Percentiles rank a stretch among this genome's conserved stretches.
Conservation (phyloP, 768 basidiomycete genomes). For the Lentinus brumalis region DNA sequence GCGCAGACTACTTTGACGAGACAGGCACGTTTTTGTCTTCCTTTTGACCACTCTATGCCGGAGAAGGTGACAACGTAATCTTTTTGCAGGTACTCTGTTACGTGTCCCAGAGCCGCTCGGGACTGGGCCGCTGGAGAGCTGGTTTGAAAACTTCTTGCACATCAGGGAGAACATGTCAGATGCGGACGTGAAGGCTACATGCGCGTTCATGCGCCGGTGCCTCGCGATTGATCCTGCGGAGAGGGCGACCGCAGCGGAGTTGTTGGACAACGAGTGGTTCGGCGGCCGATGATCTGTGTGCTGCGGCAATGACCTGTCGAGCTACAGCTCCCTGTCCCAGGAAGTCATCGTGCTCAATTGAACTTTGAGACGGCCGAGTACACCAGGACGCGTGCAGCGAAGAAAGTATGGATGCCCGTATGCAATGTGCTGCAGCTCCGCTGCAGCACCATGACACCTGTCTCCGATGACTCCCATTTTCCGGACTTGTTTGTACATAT, state of each 20-base stretch:
- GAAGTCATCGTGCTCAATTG: too few species aligned
- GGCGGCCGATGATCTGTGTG: neutral
- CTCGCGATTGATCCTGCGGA: conserved; percentile 1
- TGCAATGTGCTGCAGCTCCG: too few species aligned
- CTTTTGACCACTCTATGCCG: too few species aligned
- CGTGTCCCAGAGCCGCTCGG: neutral
- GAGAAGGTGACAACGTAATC: too few species aligned
- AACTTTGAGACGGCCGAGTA: too few species aligned
- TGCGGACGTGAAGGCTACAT: conserved; percentile 1
- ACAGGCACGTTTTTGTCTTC: neutral
- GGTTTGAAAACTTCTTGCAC: neutral
- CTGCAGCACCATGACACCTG: too few species aligned
- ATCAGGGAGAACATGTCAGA: neutral
- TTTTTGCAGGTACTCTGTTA: neutral
- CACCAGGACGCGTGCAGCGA: too few species aligned
- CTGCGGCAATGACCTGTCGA: too few species aligned
- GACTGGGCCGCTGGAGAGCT: neutral
- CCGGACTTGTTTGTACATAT: too few species aligned
- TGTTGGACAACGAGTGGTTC: conserved; percentile 6
- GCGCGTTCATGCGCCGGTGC: conserved; percentile 9
- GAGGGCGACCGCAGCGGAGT: conserved; percentile 1
- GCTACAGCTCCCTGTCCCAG: too few species aligned
- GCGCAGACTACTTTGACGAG: neutral
- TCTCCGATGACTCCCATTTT: too few species aligned
- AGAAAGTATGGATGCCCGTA: too few species aligned